Conservation (phyloP, 2,329 filamentous ascomycete species). For the Aspergillus sp. region DNA sequence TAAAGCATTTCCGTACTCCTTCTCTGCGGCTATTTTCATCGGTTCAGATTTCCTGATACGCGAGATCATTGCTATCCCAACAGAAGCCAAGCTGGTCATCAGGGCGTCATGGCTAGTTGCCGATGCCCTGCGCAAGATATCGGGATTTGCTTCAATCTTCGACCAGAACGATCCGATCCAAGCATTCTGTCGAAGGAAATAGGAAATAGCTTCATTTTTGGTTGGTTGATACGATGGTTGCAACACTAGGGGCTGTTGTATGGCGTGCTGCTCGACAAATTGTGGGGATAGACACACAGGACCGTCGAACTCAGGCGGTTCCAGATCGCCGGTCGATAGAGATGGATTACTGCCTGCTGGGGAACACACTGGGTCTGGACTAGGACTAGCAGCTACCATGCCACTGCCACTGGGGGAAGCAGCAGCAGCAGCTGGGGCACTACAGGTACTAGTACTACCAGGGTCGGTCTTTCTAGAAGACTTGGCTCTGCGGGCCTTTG, state of each 20-base stretch:
- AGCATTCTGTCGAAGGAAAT: constrained; percentile 39
- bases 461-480: constrained; percentile 12
- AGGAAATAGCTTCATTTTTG: constrained; percentile 38
- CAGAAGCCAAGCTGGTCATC: constrained; percentile 55
- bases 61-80: constrained; percentile 60
- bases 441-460: background rate
- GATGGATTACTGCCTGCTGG: background rate
- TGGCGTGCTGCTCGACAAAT: constrained; percentile 16
- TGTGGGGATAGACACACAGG: constrained; percentile 22
- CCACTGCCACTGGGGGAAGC: constrained; percentile 28
- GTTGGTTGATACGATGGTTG: constrained; percentile 30
- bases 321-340: background rate
- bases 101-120: constrained; percentile 34
- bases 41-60: constrained; percentile 54
- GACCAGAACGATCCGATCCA: constrained; percentile 32
- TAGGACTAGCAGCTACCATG: constrained; percentile 11
- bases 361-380: background rate
- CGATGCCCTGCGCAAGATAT: constrained; percentile 22
- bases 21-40: constrained; percentile 51
- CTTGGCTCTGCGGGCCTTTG: constrained; percentile 27
- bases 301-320: constrained; percentile 5
- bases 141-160: constrained; percentile 20
- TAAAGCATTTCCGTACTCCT: constrained; percentile 58
- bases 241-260: constrained; percentile 16
- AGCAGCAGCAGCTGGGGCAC: constrained; percentile 8